Base-by-base conservation (phyloP, 352 stramenopile species). In the Pythium aquatile region DNA sequence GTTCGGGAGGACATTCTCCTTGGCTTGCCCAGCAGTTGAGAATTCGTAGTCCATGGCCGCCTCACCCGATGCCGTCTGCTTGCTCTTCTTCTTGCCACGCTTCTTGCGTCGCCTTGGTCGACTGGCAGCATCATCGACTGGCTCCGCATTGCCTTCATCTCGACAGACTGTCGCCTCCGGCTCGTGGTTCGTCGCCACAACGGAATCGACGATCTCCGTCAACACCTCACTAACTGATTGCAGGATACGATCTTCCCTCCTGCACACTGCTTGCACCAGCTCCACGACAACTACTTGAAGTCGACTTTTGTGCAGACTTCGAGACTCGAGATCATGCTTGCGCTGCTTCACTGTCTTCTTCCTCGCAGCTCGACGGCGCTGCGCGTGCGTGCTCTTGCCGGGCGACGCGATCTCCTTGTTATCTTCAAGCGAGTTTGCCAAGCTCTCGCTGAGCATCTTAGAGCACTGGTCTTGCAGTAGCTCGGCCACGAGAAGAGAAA, bases 401-500 rank as follows among this genome's bases (percentile, higher is more conserved):
- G 52, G 20, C 40, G 5, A 51, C 17, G 6, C 48, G 46, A 1
- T 42, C 37, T 8, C 14, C 16, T 29, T 8, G 10, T 24, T 35
- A 24, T 11, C 9, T 46, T 59, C 35, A 13, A 52, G 49, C 11
- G 59, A 40, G 5, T 35, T 37, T 16, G 53, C 8, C 16, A 93
- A 32, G 29, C 70, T 79, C 33, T 90, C 80, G 17, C 68, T 79
- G n/a, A 95, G 61, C 11, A 93, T 58, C n/a, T 77, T 47, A 2
- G 84, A 87, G 33, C 83, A 93, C 30, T 88, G 73, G 7, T 79
- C 84, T 66, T 95, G 87, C 14, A 95, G 52, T 24, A 90, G 61
- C 57, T 93, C 87, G 3, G 83, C 83, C 11, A 91, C 58, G n/a
- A 95, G 65, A 11, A 95, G 66, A 40, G 80, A 77, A 11, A 93